These are phyloP conservation scores for Aspergillus piperis DNA, from an alignment of 2,329 filamentous ascomycete species.

Conservation along the genomic window DNA sequence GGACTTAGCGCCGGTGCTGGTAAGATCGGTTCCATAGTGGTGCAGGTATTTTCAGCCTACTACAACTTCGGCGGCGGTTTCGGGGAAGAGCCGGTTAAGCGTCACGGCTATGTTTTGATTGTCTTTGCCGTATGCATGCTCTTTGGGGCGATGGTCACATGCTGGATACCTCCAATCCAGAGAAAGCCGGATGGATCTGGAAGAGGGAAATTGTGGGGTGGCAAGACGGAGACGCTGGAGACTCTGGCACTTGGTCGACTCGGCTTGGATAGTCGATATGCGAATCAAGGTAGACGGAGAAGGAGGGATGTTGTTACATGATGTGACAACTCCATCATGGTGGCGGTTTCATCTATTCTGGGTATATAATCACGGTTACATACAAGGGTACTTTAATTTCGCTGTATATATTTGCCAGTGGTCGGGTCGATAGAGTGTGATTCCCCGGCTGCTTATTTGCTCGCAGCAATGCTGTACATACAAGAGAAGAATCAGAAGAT, in stretches of 20 bases:
- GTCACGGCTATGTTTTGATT: constrained; percentile 43
- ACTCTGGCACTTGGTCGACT: constrained; percentile 41
- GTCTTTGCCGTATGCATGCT: constrained; percentile 48
- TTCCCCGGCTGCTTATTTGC: background rate
- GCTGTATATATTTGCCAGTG: background rate
- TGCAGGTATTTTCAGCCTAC: constrained; percentile 44
- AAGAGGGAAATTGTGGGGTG: constrained; percentile 34
- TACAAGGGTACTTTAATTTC: background rate
- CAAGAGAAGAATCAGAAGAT: background rate
- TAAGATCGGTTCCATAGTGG: constrained; percentile 54
- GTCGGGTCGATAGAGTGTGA: background rate
- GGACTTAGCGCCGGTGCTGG: constrained; percentile 57
- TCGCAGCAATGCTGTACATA: background rate
- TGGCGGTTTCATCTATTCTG: background rate
- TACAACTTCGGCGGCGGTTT: constrained; percentile 41
- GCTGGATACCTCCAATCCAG: constrained; percentile 44
- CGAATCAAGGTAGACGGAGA: constrained; percentile 9
- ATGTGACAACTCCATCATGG: background rate
- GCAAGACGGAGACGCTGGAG: constrained; percentile 42
- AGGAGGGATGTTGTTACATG: background rate
- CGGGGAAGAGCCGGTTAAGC: constrained; percentile 34
- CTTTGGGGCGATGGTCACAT: constrained; percentile 42
- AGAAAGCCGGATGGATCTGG: constrained; percentile 26
- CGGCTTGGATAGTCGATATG: constrained; percentile 40
- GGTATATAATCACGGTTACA: background rate